Percentiles rank a stretch among this genome's conserved stretches.
Conservation (phyloP, 2,329 filamentous ascomycete species). For the Teratosphaeriaceae sp. region DNA sequence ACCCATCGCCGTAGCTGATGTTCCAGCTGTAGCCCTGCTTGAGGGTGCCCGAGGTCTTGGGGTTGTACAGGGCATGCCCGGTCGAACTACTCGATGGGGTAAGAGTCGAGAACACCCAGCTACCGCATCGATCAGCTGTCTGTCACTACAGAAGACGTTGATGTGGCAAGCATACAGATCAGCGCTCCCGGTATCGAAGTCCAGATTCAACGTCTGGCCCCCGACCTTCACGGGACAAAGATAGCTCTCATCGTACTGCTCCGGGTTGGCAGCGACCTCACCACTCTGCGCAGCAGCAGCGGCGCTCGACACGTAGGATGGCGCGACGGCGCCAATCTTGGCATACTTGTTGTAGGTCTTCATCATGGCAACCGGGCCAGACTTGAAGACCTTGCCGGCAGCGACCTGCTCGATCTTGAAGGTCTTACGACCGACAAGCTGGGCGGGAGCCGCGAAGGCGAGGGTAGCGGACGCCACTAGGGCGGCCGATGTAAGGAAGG, state of each 20-base stretch:
- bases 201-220: slow-evolving; percentile 55
- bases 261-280: slow-evolving; percentile 33
- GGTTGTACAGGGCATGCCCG: slow-evolving; percentile 55
- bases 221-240: slow-evolving; percentile 56
- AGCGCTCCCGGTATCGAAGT: slow-evolving; percentile 64
- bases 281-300: slow-evolving; percentile 32
- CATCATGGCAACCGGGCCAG: slow-evolving; percentile 31
- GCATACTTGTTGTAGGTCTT: slow-evolving; percentile 36
- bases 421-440: slow-evolving; percentile 16
- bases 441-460: slow-evolving; percentile 24
- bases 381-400: slow-evolving; percentile 26
- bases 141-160: slow-evolving; percentile 7
- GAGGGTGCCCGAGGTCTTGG: slow-evolving; percentile 34
- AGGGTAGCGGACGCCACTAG: slow-evolving; percentile 25
- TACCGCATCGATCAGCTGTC: slow-evolving; percentile 21
- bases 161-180: slow-evolving; percentile 51
- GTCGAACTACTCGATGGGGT: slow-evolving; percentile 44
- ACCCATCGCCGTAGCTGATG: slow-evolving; percentile 61
- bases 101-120: slow-evolving; percentile 61
- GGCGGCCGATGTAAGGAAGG: slow-evolving; percentile 19
- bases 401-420: slow-evolving; percentile 27
- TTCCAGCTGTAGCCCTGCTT: slow-evolving; percentile 49
- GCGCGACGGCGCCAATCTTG: slow-evolving; percentile 22
- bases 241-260: slow-evolving; percentile 34
- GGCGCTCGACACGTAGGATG: slow-evolving; percentile 16